Percentiles rank a stretch among this genome's conserved stretches.
These are phyloP conservation scores for grape (Vitis vinifera) DNA, from an alignment of 164 flowering plant genomes.

Conservation along the genomic window ASM3070453v1 NC_081812.1:18460501-18461000, in stretches of 20 bases:
- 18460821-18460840: background rate
- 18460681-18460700: slow-evolving; percentile 98
- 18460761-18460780: background rate
- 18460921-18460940: background rate
- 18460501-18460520: background rate
- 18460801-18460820: background rate
- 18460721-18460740: slow-evolving; percentile 39
- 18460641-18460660: slow-evolving; percentile 62
- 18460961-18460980: background rate
- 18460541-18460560: too few relatives aligned
- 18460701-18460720: slow-evolving; percentile 82
- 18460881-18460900: too few relatives aligned
- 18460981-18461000: background rate
- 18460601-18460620: slow-evolving; percentile 96
- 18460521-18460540: background rate
- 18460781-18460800: background rate
- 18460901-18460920: too few relatives aligned
- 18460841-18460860: background rate
- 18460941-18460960: background rate
- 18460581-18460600: slow-evolving; percentile 96
- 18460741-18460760: background rate
- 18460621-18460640: slow-evolving; percentile 80
- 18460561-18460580: background rate
- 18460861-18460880: too few relatives aligned
- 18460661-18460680: slow-evolving; percentile 78